Evolutionary conservation across 148 eudicot genomes (phyloP), one percentile per base, ranked within the genome.

Genomic region (Diospyros kaki): DNA sequence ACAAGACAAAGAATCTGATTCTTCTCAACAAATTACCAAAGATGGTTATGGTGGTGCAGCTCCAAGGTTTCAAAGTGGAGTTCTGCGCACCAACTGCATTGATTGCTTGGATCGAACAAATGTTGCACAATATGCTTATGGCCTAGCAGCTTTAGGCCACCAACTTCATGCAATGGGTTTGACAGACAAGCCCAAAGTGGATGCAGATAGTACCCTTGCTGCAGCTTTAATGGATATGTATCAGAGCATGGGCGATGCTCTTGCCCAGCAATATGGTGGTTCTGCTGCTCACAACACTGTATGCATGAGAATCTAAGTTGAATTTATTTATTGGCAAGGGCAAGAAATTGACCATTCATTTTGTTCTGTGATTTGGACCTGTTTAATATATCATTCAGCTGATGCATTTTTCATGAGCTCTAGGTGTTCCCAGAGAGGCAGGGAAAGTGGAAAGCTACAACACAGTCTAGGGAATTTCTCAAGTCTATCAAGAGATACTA

Each of bases 401-500:
- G 17, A n/a, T 53, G 38, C 54, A 38, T 55, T 64, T 64, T 18
- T 51, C 46, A 51, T 64, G 72, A 65, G 68, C 61, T 53, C 40
- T 78, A 95, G 99, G 99, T 95, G 73, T 95, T 95, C 71, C 83
- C 90, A 5, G 99, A 92, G 84, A 90, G 96, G 82, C 96, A 92
- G 82, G 98, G 98, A 51, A 95, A 92, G 84, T 95, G 98, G 98
- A 95, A 89, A 82, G 98, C 98, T 68, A 95, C 98, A 46, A 95
- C 98, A 61, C 98, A 95, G 61, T 95, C 98, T 28, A 86, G 93
- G 76, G 98, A 95, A 79, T 91, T 95, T 77, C 82, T 95, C 66
- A 95, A 95, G 85, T 95, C 98, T 81, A 92, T 95, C 77, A 89
- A 89, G 83, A 79, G 98, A 84, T 95, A 95, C 78, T 95, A 95